phyloP scores from a whole-genome alignment of 257 asterid genomes.

The Solanum virginianum region DNA sequence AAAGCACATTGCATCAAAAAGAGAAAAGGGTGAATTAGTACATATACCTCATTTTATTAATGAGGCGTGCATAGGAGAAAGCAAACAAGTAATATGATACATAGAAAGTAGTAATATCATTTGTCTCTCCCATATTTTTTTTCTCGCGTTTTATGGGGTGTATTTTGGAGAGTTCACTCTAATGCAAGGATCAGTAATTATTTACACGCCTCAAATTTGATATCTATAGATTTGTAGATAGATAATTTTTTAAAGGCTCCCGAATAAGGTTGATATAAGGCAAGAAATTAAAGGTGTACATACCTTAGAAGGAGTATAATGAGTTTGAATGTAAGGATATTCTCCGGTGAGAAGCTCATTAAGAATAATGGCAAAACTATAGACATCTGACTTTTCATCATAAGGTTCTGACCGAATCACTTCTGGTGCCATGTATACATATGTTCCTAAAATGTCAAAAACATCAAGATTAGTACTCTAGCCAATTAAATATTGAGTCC shows the following conservation, averaged over 20 bases:
- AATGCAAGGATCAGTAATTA: neutral
- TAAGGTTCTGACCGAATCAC: slow-evolving; percentile 50
- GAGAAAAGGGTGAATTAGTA: neutral
- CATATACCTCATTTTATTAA: too few species aligned
- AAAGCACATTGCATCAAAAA: neutral
- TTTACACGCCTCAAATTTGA: fast-evolving
- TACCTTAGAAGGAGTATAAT: slow-evolving; percentile 54
- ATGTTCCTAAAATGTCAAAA: slow-evolving; percentile 36
- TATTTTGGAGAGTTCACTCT: neutral
- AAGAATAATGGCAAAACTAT: slow-evolving; percentile 51
- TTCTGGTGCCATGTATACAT: slow-evolving; percentile 84
- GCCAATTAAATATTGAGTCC: too few species aligned
- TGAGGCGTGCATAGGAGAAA: too few species aligned
- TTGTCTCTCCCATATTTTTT: too few species aligned
- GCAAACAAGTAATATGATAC: too few species aligned
- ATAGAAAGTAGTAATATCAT: too few species aligned
- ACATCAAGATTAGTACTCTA: too few species aligned
- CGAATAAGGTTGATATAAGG: neutral
- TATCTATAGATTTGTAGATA: neutral
- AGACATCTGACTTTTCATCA: slow-evolving; percentile 68
- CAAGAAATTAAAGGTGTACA: neutral
- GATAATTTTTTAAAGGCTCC: neutral
- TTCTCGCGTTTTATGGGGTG: neutral
- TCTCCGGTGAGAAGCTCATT: slow-evolving; percentile 59
- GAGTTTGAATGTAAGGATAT: slow-evolving; percentile 52